Conservation (phyloP, 495 filamentous ascomycete genomes). For the Parmelia sp. region DNA sequence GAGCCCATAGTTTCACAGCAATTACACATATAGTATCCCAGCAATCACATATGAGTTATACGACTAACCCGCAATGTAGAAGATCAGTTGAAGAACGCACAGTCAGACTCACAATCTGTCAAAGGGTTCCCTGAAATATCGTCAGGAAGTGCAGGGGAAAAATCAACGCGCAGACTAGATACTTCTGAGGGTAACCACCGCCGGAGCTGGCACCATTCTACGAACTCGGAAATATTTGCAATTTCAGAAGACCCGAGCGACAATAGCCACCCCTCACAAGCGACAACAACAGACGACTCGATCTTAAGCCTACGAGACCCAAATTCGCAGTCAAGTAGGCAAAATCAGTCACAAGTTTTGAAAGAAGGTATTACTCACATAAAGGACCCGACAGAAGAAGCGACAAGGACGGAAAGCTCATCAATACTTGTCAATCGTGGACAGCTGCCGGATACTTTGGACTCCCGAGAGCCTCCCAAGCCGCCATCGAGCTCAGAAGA, state of each 20-base stretch:
- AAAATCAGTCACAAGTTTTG: neutral
- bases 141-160: neutral
- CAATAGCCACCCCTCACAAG: conserved; percentile 17
- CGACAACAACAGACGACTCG: conserved; percentile 21
- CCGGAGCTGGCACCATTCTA: neutral
- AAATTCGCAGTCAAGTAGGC: conserved; percentile 14
- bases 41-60: too few relatives aligned
- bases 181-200: neutral
- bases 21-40: too few relatives aligned
- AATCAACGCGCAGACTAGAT: neutral
- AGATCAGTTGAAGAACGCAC: neutral
- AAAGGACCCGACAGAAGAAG: neutral
- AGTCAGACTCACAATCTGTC: neutral
- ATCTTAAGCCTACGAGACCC: conserved; percentile 15
- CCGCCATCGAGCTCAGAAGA: conserved; percentile 5
- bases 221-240: neutral
- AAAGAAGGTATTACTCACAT: neutral
- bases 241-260: conserved; percentile 10
- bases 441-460: conserved; percentile 7
- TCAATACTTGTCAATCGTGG: neutral
- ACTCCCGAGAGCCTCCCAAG: conserved; percentile 18
- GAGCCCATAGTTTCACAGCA: neutral
- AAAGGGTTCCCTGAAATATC: conserved; percentile 1
- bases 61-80: neutral
- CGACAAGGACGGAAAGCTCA: neutral